Evolutionary conservation across 139 green algal genomes (phyloP).

Genomic region (Raphidocelis subcapitata): DNA sequence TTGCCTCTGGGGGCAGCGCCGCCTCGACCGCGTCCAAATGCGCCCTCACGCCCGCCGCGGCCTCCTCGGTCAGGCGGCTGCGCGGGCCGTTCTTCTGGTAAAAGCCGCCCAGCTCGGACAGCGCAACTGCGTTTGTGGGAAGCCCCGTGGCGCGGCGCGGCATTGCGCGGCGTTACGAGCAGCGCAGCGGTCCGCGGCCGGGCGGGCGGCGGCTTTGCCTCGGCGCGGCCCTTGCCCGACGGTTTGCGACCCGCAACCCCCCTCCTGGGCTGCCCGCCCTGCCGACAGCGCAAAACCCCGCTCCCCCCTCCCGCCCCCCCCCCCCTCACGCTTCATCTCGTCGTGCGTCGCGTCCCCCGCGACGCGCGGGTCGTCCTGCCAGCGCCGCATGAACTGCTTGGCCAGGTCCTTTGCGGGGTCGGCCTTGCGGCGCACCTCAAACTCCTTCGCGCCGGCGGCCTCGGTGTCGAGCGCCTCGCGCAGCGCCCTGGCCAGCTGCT

Average conservation of each 20-base stretch:
- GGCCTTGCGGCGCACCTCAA: conserved; percentile 50
- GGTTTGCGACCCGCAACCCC: neutral
- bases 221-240: too few species aligned
- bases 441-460: conserved; percentile 33
- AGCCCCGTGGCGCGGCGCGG: neutral
- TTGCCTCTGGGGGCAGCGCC: conserved; percentile 23
- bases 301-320: neutral
- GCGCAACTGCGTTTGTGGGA: conserved; percentile 1
- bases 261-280: neutral
- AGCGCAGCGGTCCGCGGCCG: neutral
- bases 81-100: conserved; percentile 24
- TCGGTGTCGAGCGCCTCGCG: conserved; percentile 39
- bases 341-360: conserved; percentile 29
- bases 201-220: too few species aligned
- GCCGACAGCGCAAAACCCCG: neutral
- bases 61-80: neutral
- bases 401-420: conserved; percentile 54
- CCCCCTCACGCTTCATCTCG: conserved; percentile 35
- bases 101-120: conserved; percentile 42
- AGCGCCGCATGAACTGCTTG: conserved; percentile 47
- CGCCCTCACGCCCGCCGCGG: conserved; percentile 1
- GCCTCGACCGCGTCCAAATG: conserved; percentile 18
- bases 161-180: neutral
- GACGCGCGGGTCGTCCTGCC: conserved; percentile 41
- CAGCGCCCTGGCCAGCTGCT: conserved; percentile 36